Evolutionary conservation across 371 early-diverging fungal genomes (phyloP).

Genomic region (Haplosporangium sp.): DNA sequence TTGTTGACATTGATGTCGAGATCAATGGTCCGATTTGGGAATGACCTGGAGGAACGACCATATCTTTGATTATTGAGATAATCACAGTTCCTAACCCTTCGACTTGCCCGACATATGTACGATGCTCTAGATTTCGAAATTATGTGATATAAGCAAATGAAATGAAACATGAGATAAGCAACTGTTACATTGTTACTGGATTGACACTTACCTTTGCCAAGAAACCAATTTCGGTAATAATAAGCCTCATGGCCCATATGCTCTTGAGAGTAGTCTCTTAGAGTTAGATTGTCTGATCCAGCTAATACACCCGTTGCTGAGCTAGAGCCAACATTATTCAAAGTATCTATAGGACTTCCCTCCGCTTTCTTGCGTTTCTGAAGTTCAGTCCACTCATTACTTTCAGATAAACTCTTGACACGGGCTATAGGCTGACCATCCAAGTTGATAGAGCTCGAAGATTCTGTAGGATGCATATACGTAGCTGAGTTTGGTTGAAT

Average conservation of each 20-base stretch:
- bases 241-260: conserved; percentile 56
- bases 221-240: conserved; percentile 54
- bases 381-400: conserved; percentile 35
- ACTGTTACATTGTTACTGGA: too few relatives aligned
- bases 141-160: neutral
- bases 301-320: neutral
- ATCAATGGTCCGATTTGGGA: neutral
- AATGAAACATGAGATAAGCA: neutral
- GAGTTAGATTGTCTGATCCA: conserved; percentile 16
- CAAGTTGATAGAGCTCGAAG: neutral
- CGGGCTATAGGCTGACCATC: conserved; percentile 21
- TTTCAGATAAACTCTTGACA: conserved; percentile 30
- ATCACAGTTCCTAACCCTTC: conserved; percentile 50
- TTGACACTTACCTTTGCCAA: conserved; percentile 44
- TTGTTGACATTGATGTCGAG: neutral
- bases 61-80: conserved; percentile 53
- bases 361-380: conserved; percentile 38
- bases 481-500: neutral
- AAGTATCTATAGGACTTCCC: conserved; percentile 3
- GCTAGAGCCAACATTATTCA: conserved; percentile 3
- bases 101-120: conserved; percentile 50
- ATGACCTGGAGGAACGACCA: conserved; percentile 18
- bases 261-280: conserved; percentile 43
- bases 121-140: conserved; percentile 27
- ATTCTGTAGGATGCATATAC: neutral